These are phyloP conservation scores for Golubevia pallescens DNA, from an alignment of 1,284 basidiomycete species.

Conservation along the genomic window DNA sequence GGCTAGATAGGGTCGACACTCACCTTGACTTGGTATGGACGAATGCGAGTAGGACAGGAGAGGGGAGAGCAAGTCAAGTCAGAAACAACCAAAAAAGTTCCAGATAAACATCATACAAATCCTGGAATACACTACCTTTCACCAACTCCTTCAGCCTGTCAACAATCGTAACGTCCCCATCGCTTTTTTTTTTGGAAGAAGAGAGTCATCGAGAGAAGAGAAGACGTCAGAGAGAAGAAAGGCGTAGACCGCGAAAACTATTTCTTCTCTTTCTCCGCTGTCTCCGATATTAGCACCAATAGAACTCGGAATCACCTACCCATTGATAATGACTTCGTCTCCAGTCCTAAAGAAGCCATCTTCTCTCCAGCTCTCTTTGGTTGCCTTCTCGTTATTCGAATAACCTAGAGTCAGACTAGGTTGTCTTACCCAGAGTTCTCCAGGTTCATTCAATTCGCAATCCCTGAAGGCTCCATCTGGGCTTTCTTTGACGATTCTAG, in stretches of 20 bases:
- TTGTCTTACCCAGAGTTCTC: not conserved
- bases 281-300: too few species aligned
- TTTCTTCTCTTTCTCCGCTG: too few species aligned
- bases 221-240: too few species aligned
- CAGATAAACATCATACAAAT: conserved; percentile 2
- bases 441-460: not conserved
- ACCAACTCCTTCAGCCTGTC: conserved; percentile 23
- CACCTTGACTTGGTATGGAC: too few species aligned
- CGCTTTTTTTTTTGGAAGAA: too few species aligned
- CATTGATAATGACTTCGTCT: conserved; percentile 35
- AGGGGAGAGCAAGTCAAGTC: too few species aligned
- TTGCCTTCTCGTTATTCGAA: conserved; percentile 41
- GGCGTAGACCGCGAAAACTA: too few species aligned
- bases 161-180: conserved; percentile 32
- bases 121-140: conserved; percentile 7
- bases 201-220: too few species aligned
- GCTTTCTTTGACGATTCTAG: conserved; percentile 14
- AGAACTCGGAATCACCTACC: too few species aligned
- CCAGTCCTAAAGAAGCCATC: conserved; percentile 49
- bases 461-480: conserved; percentile 14
- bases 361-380: conserved; percentile 34
- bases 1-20: too few species aligned
- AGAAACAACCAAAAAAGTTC: too few species aligned
- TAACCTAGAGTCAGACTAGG: not conserved
- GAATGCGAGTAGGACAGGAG: too few species aligned